phyloP scores from a whole-genome alignment of 2,329 filamentous ascomycete species.

The Cadophora sp. region DNA sequence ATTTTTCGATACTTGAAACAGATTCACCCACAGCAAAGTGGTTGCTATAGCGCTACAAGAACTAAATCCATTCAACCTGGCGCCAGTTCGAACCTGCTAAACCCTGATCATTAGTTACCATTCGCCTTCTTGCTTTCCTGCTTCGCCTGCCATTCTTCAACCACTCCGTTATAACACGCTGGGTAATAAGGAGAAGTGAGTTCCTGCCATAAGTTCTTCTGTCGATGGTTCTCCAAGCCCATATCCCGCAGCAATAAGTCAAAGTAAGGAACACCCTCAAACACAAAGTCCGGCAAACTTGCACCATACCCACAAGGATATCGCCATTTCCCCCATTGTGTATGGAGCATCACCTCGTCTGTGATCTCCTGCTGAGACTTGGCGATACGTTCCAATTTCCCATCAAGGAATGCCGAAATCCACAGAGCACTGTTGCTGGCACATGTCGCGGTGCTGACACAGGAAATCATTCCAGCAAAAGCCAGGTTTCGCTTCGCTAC shows the following conservation, averaged over 20 bases:
- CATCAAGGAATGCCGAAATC: constrained; percentile 69
- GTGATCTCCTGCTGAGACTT: constrained; percentile 46
- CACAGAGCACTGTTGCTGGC: constrained; percentile 62
- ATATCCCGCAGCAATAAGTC: constrained; percentile 73
- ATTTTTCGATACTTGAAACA: neutral
- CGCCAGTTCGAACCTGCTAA: neutral
- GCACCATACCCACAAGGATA: constrained; percentile 70
- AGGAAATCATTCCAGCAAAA: constrained; percentile 53
- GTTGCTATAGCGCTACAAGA: neutral
- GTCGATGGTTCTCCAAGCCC: constrained; percentile 62
- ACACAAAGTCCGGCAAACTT: constrained; percentile 72
- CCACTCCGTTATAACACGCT: constrained; percentile 52
- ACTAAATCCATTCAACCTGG: neutral
- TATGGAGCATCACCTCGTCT: constrained; percentile 67
- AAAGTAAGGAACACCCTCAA: constrained; percentile 76
- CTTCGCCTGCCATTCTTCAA: constrained; percentile 48
- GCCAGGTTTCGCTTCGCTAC: constrained; percentile 50
- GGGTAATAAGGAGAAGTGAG: constrained; percentile 53
- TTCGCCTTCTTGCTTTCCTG: constrained; percentile 1
- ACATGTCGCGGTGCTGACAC: constrained; percentile 51
- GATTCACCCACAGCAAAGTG: neutral
- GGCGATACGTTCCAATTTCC: constrained; percentile 47
- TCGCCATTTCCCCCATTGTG: constrained; percentile 73
- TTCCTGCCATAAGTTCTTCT: constrained; percentile 52
- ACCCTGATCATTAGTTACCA: neutral